phyloP scores from a whole-genome alignment of 2,329 filamentous ascomycete genomes.

The Pleomassaria siparia region DNA sequence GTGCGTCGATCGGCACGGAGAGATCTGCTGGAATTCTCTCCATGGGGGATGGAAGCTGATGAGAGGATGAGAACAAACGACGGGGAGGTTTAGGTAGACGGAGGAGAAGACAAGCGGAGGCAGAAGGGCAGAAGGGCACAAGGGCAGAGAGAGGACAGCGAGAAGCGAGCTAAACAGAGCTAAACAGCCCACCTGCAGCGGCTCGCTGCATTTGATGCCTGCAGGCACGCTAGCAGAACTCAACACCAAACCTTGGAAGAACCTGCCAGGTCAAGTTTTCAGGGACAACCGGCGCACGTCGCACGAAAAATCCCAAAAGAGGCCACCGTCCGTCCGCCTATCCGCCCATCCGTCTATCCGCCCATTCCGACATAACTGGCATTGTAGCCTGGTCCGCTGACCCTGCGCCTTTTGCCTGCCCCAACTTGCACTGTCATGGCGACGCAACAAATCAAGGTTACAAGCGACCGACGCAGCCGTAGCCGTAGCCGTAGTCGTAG shows the following conservation, averaged over 20 bases:
- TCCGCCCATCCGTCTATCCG: not conserved
- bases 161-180: not conserved
- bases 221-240: not conserved
- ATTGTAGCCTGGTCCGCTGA: not conserved
- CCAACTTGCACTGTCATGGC: too few species aligned
- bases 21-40: not conserved
- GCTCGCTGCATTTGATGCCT: conserved; percentile 4
- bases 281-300: not conserved
- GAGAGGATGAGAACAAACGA: not conserved
- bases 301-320: not conserved
- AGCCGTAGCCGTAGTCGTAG: not conserved
- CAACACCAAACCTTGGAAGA: not conserved
- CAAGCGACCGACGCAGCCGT: not conserved
- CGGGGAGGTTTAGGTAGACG: not conserved
- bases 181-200: not conserved
- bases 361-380: not conserved
- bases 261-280: not conserved
- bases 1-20: conserved; percentile 15
- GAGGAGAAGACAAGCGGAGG: not conserved
- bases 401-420: too few species aligned
- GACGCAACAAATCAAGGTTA: not conserved
- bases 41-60: not conserved
- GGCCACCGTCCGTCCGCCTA: not conserved
- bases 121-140: too few species aligned
- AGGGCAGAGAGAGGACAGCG: not conserved